These are phyloP conservation scores for Rhynchospora tenuis DNA, from an alignment of 176 grass and related monocot species.

Conservation along the genomic window DNA sequence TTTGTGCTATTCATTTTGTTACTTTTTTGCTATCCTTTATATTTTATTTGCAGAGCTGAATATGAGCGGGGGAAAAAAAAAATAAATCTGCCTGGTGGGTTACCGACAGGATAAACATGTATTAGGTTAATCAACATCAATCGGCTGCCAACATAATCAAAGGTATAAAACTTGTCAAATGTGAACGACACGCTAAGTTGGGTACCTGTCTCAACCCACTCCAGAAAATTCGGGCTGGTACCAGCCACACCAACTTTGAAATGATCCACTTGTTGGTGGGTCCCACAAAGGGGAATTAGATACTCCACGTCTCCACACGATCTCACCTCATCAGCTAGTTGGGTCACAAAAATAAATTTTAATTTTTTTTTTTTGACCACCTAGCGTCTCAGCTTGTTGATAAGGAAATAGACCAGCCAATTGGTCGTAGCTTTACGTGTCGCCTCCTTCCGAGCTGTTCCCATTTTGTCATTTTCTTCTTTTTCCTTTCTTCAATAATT, in stretches of 20 bases:
- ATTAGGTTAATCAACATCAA: neutral
- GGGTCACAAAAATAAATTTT: too few relatives aligned
- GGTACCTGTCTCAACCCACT: neutral
- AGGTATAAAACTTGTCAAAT: neutral
- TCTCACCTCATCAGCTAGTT: neutral
- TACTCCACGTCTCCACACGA: neutral
- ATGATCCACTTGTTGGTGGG: neutral
- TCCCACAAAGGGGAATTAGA: neutral
- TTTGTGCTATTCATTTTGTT: too few relatives aligned
- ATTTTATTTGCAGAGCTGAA: too few relatives aligned
- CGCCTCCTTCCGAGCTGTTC: neutral
- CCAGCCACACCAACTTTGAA: neutral
- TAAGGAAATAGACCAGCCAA: constrained; percentile 22
- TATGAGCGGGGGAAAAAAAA: too few relatives aligned
- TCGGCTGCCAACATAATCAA: neutral
- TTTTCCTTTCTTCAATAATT: neutral
- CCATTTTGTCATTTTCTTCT: neutral
- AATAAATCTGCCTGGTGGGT: neutral
- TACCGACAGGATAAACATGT: neutral
- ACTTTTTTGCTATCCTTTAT: too few relatives aligned
- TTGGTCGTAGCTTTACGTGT: neutral
- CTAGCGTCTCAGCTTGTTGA: neutral
- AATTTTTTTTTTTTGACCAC: too few relatives aligned
- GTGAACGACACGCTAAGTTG: neutral
- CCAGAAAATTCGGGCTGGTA: neutral